These are phyloP conservation scores for Aureobasidium sp. DNA, from an alignment of 2,329 filamentous ascomycete species.

Conservation along the genomic window DNA sequence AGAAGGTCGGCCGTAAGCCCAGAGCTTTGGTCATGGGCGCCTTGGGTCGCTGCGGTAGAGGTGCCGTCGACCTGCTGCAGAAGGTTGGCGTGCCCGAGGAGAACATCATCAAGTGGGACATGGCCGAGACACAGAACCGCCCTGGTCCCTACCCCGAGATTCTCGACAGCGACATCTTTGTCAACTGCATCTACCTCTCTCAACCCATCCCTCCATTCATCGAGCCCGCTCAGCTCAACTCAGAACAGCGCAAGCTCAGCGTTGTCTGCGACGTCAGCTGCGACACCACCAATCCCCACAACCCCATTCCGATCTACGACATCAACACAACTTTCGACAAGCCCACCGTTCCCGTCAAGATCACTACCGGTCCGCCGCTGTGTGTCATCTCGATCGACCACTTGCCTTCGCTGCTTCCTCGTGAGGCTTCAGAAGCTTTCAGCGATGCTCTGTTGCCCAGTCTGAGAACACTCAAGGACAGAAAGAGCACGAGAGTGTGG, in stretches of 20 bases:
- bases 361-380: constrained; percentile 51
- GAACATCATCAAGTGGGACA: constrained; percentile 67
- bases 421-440: constrained; percentile 83
- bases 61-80: constrained; percentile 71
- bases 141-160: constrained; percentile 30
- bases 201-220: constrained; percentile 75
- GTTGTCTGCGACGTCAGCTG: constrained; percentile 66
- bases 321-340: constrained; percentile 80
- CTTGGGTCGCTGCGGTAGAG: constrained; percentile 67
- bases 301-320: constrained; percentile 71
- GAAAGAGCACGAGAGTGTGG: constrained; percentile 70
- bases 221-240: constrained; percentile 58
- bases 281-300: constrained; percentile 66
- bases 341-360: constrained; percentile 71
- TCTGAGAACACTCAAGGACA: constrained; percentile 68
- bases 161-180: constrained; percentile 39
- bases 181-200: constrained; percentile 85
- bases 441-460: constrained; percentile 69
- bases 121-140: constrained; percentile 66
- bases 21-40: constrained; percentile 77
- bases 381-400: constrained; percentile 86
- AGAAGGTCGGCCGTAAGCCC: constrained; percentile 59
- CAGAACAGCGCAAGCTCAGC: constrained; percentile 59
- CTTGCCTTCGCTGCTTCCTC: constrained; percentile 70
- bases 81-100: constrained; percentile 63